These are phyloP conservation scores for Byssothecium circinans DNA, from an alignment of 2,329 filamentous ascomycete genomes.

Conservation along the genomic window DNA sequence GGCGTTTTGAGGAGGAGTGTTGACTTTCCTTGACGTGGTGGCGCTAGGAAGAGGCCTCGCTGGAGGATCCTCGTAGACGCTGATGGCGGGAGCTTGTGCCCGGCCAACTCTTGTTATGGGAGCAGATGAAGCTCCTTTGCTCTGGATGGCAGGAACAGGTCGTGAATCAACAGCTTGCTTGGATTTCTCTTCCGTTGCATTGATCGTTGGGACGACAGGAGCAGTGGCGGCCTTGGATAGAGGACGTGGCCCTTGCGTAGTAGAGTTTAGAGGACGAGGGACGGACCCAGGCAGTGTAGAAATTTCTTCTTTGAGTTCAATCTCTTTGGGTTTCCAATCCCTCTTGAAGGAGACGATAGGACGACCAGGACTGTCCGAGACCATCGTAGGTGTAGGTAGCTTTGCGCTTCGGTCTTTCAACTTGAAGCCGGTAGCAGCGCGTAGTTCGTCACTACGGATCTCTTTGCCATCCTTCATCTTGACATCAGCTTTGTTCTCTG, in stretches of 20 bases:
- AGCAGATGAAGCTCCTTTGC: conserved; percentile 30
- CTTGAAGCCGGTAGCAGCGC: conserved; percentile 85
- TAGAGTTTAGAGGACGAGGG: conserved; percentile 20
- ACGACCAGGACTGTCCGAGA: conserved; percentile 85
- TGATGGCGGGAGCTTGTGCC: conserved; percentile 24
- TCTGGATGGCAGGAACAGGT: conserved; percentile 32
- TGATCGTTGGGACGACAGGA: conserved; percentile 53
- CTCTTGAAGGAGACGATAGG: conserved; percentile 97
- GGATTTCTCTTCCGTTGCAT: conserved; percentile 46
- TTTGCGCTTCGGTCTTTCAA: conserved; percentile 83
- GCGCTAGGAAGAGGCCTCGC: conserved; percentile 28
- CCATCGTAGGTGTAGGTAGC: conserved; percentile 83
- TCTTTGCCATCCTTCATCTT: conserved; percentile 78
- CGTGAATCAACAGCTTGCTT: conserved; percentile 9
- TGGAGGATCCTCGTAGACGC: conserved; percentile 32
- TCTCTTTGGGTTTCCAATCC: conserved; percentile 74
- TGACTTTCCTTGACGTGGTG: conserved; percentile 30
- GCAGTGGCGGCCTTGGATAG: conserved; percentile 46
- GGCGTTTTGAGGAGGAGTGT: conserved; percentile 26
- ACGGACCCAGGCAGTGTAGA: conserved; percentile 28
- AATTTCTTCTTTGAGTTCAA: conserved; percentile 65
- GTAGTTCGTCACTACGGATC: conserved; percentile 83
- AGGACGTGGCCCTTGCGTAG: conserved; percentile 27
- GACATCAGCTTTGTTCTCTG: conserved; percentile 37
- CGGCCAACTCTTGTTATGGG: conserved; percentile 22